Evolutionary conservation across 306 rosid species (phyloP).

Genomic region (Acacia melanoxylon): DNA sequence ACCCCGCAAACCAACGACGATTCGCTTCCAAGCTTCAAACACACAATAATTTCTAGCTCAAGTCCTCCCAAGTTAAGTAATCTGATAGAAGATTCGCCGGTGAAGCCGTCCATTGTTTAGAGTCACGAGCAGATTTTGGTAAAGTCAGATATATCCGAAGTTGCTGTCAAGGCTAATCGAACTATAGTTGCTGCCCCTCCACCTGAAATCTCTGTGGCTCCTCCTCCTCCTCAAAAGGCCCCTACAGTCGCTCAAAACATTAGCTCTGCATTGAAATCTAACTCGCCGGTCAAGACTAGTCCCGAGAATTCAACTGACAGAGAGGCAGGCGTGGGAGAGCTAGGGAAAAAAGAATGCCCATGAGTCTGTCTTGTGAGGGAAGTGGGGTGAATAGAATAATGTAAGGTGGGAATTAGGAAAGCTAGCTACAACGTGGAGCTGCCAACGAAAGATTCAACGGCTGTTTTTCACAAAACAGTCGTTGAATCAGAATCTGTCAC

Average conservation of each 20-base stretch:
- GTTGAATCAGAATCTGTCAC: too few relatives aligned
- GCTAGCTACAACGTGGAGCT: too few relatives aligned
- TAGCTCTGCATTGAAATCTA: slow-evolving; percentile 19
- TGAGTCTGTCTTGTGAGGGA: too few relatives aligned
- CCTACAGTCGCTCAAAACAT: slow-evolving; percentile 23
- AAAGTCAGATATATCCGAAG: slow-evolving; percentile 7
- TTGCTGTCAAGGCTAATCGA: slow-evolving; percentile 33
- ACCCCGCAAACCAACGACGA: slow-evolving; percentile 24
- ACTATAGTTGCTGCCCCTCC: slow-evolving; percentile 22
- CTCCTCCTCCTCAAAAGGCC: neutral
- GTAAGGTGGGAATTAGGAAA: too few relatives aligned
- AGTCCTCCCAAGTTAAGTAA: slow-evolving; percentile 6
- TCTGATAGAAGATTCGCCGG: slow-evolving; percentile 1
- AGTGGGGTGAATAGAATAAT: too few relatives aligned
- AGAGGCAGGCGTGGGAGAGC: too few relatives aligned
- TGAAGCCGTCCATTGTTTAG: slow-evolving; percentile 18
- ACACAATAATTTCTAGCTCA: neutral
- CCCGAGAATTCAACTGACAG: neutral
- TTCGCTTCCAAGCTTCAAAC: slow-evolving; percentile 22
- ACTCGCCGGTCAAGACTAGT: slow-evolving; percentile 20
- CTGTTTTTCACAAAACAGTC: too few relatives aligned
- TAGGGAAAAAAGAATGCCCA: too few relatives aligned
- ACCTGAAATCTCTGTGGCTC: slow-evolving; percentile 3
- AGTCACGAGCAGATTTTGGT: slow-evolving; percentile 22
- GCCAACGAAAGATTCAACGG: too few relatives aligned